Evolutionary conservation across 2,329 filamentous ascomycete species (phyloP).

Genomic region (Neobulgaria alba): DNA sequence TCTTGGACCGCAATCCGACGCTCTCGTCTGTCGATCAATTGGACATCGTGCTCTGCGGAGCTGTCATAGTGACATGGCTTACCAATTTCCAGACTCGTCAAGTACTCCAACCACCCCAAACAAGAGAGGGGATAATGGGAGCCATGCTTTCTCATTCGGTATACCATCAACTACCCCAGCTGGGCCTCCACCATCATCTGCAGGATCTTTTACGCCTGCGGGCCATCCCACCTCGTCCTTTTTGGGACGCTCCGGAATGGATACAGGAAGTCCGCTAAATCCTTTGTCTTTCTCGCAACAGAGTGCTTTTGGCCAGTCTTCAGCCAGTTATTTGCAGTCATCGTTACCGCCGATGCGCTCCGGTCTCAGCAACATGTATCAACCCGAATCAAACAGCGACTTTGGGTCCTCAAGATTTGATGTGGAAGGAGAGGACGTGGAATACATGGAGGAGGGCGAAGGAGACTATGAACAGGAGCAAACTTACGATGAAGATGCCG

Average conservation of each 20-base stretch:
- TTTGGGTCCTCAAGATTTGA: slow-evolving; percentile 26
- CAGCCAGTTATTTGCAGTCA: slow-evolving; percentile 16
- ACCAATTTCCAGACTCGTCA: slow-evolving; percentile 21
- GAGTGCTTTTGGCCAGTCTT: slow-evolving; percentile 19
- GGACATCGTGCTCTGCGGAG: background rate
- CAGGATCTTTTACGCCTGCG: slow-evolving; percentile 46
- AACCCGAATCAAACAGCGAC: slow-evolving; percentile 16
- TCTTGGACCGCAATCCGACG: too few species aligned
- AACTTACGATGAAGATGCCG: slow-evolving; percentile 12
- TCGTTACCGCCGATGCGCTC: slow-evolving; percentile 35
- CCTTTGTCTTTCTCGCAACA: slow-evolving; percentile 31
- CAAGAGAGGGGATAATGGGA: slow-evolving; percentile 22
- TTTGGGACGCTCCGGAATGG: slow-evolving; percentile 42
- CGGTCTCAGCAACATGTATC: slow-evolving; percentile 40
- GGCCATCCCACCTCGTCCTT: slow-evolving; percentile 42
- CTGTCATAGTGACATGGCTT: background rate
- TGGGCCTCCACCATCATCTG: slow-evolving; percentile 43
- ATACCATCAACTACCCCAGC: slow-evolving; percentile 48
- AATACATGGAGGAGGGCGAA: slow-evolving; percentile 32
- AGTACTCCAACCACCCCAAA: slow-evolving; percentile 31
- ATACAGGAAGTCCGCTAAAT: slow-evolving; percentile 20
- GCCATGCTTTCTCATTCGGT: slow-evolving; percentile 21
- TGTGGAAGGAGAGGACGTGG: slow-evolving; percentile 34
- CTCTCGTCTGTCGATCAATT: background rate
- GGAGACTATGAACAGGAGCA: slow-evolving; percentile 27